Evolutionary conservation across 1,139 yeast genomes (phyloP), one percentile per base, ranked within the genome.

Genomic region (Suhomyces panamericanus): DNA sequence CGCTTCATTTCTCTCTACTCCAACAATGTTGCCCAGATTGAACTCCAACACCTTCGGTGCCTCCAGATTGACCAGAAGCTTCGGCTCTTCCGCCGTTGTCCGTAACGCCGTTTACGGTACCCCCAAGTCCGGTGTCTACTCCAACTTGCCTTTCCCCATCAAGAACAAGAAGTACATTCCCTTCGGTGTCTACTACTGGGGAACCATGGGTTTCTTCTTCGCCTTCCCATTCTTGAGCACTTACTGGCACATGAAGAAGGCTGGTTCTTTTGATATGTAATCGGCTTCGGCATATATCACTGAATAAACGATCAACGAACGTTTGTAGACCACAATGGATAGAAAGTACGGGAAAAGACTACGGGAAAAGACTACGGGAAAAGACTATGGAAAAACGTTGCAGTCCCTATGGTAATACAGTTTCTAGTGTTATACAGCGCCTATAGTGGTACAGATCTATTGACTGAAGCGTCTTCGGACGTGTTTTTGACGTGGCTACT

Each of bases 81-180:
- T 73, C 61, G 72, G 68, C 55, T 57, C 69, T 41, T 67, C 77
- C 31, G 49, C 70, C 42, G 56, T 58, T 42, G 57, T 64, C 64
- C 30, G 46, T 45, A 66, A 66, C 60, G 58, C 63, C 33, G 56
- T 70, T 43, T 72, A 59, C 55, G 78, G 78, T 43, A 44, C 69
- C 41, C 78, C 78, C 46, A 84, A 87, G 65, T 87, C 82, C 65
- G 98, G 98, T 60, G 83, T 84, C 42, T 91, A 93, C 84, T 77
- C 86, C 63, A 93, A 93, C 80, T 64, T 93, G 55, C 99, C 99
- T 55, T 93, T 91, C 83, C 81, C 83, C 77, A 95, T 93, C 54
- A 89, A 88, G 78, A 77, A 83, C 80, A 88, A 96, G 80, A 87
- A 83, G 75, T 57, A 47, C 48, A 78, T 91, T 54, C 98, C 98